Evolutionary conservation across 202 grass and related monocot genomes (phyloP).

Genomic region (Dendrocalamus latiflorus): DNA sequence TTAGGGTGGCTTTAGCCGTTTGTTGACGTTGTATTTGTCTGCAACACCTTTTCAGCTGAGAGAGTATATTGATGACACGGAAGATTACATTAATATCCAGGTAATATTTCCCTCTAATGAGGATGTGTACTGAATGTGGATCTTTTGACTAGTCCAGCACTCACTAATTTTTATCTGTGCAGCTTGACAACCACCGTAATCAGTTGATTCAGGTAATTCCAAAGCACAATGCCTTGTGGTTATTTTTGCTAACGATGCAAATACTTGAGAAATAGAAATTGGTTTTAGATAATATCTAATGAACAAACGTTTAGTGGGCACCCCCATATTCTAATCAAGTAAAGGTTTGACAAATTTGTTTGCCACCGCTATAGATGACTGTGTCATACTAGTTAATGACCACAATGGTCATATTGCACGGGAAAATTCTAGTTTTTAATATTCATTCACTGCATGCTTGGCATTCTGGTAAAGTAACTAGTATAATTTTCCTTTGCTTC

Average conservation of each 20-base stretch:
- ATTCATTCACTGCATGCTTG: not conserved
- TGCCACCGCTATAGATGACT: not conserved
- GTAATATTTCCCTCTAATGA: constrained; percentile 27
- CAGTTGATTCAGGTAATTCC: constrained; percentile 91
- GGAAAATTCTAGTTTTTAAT: not conserved
- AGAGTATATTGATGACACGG: constrained; percentile 96
- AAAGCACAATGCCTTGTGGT: not conserved
- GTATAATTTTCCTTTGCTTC: not conserved
- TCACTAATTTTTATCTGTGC: constrained; percentile 12
- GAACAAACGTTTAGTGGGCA: not conserved
- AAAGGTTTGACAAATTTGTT: too few species aligned
- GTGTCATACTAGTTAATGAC: not conserved
- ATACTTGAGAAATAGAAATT: not conserved
- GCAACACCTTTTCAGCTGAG: constrained; percentile 61
- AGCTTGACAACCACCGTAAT: constrained; percentile 99
- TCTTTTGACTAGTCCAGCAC: constrained; percentile 1
- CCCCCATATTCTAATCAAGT: not conserved
- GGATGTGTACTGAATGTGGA: not conserved
- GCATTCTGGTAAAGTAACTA: not conserved
- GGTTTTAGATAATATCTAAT: not conserved
- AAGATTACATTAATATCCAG: constrained; percentile 99
- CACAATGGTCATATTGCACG: not conserved
- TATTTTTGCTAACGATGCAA: not conserved
- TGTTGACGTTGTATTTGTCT: constrained; percentile 22
- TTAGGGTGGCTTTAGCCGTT: constrained; percentile 4